These are phyloP conservation scores for Balamuthia mandrillaris DNA, from an alignment of 208 protist genomes.

Conservation along the genomic window DNA sequence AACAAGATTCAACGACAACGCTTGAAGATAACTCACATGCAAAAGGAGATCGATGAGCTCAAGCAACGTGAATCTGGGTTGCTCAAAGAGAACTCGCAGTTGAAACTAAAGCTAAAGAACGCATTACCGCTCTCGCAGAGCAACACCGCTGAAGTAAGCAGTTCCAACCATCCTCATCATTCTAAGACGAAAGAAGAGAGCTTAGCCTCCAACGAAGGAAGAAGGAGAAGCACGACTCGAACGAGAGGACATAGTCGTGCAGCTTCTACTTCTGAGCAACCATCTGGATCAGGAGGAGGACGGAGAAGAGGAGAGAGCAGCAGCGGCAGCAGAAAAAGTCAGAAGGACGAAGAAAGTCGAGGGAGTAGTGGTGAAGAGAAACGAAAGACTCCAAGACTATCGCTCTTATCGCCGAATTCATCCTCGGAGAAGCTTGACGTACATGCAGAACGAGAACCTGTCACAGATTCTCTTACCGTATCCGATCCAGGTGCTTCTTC, in stretches of 20 bases:
- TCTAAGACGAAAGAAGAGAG: neutral
- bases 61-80: neutral
- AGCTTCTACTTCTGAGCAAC: no score
- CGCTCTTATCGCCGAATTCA: no score
- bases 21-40: neutral
- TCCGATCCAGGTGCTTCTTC: no score
- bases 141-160: neutral
- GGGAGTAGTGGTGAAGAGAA: no score
- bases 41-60: neutral
- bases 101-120: neutral
- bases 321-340: neutral
- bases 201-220: neutral
- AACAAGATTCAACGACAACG: neutral
- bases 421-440: no score
- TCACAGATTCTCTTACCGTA: no score
- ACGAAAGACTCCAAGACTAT: no score
- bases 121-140: neutral
- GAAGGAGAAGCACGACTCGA: neutral
- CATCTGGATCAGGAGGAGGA: no score
- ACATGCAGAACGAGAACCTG: no score
- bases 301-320: no score
- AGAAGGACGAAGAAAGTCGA: no score
- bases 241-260: neutral
- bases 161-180: neutral
- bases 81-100: neutral